Conservation (phyloP, 805 yeast genomes). For the Monosporozyma siamensis region DNA sequence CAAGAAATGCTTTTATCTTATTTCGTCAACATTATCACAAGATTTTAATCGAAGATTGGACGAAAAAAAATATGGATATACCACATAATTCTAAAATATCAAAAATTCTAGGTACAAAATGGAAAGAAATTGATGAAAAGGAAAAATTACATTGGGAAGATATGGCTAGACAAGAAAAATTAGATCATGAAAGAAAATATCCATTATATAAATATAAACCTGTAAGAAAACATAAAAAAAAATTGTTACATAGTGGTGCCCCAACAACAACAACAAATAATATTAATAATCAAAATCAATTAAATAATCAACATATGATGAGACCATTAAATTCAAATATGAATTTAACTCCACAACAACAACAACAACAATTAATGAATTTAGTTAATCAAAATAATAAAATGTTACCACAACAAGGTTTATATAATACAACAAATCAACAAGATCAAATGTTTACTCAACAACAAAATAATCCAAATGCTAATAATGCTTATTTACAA, state of each 20-base stretch:
- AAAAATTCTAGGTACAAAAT: conserved; percentile 44
- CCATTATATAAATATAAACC: conserved; percentile 86
- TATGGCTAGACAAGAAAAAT: conserved; percentile 76
- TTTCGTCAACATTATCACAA: conserved; percentile 80
- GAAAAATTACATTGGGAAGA: conserved; percentile 75
- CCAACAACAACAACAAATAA: background rate
- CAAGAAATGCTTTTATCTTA: conserved; percentile 77
- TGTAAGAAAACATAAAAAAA: conserved; percentile 8
- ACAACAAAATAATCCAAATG: background rate
- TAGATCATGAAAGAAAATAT: conserved; percentile 69
- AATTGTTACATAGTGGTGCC: background rate
- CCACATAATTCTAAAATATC: conserved; percentile 38
- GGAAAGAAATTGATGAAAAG: conserved; percentile 35
- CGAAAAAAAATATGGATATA: conserved; percentile 9
- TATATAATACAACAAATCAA: background rate
- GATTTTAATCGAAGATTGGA: conserved; percentile 32
- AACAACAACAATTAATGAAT: too few relatives aligned
- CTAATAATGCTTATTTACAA: conserved; percentile 5
- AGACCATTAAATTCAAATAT: too few relatives aligned
- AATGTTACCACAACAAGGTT: background rate
- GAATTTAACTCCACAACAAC: too few relatives aligned
- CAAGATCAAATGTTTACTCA: background rate
- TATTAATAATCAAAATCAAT: too few relatives aligned
- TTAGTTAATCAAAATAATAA: too few relatives aligned
- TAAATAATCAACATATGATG: too few relatives aligned